phyloP scores from a whole-genome alignment of 2,329 filamentous ascomycete species.

The Botrytis deweyae region DNA sequence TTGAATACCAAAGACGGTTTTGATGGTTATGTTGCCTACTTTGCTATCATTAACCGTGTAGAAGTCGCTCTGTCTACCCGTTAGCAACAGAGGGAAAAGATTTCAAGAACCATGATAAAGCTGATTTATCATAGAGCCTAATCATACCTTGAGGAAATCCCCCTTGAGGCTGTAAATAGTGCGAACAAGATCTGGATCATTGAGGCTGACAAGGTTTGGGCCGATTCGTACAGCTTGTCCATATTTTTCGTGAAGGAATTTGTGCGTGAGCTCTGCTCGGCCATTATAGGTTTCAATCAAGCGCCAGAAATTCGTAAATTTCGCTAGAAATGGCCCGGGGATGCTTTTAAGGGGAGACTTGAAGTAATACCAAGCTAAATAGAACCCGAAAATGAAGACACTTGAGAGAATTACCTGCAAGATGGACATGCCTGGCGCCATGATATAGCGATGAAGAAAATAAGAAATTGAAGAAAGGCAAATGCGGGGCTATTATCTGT shows the following conservation, averaged over 20 bases:
- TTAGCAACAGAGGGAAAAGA: neutral
- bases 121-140: too few species aligned
- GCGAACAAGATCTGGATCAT: slow-evolving; percentile 28
- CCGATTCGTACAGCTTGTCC: slow-evolving; percentile 33
- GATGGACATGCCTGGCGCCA: neutral
- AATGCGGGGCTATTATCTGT: neutral
- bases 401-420: neutral
- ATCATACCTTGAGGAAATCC: slow-evolving; percentile 29
- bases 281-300: slow-evolving; percentile 29
- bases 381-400: neutral
- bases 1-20: slow-evolving; percentile 31
- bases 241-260: slow-evolving; percentile 30
- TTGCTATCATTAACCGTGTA: slow-evolving; percentile 32
- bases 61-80: slow-evolving; percentile 25
- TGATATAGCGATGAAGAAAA: neutral
- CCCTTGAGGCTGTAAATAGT: slow-evolving; percentile 27
- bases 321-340: slow-evolving; percentile 35
- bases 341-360: slow-evolving; percentile 27
- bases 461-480: neutral
- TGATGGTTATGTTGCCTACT: slow-evolving; percentile 24
- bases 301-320: slow-evolving; percentile 36
- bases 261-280: slow-evolving; percentile 25
- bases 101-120: neutral
- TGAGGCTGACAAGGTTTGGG: slow-evolving; percentile 34
- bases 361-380: slow-evolving; percentile 19